Conservation (phyloP, 768 basidiomycete genomes). For the Suillus subaureus region DNA sequence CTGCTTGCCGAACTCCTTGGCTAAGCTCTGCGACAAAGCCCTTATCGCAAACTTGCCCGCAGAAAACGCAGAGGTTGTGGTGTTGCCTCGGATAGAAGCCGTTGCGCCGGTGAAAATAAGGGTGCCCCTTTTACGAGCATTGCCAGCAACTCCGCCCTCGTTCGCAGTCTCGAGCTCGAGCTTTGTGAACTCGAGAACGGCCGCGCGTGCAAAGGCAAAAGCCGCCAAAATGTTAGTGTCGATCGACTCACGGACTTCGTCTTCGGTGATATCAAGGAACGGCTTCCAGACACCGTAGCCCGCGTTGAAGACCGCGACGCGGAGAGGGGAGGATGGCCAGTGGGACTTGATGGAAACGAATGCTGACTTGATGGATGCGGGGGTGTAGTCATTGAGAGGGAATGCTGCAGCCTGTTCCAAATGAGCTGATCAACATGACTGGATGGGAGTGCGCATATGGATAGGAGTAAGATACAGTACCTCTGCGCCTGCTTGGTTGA, state of each 20-base stretch:
- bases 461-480: constrained; percentile 30
- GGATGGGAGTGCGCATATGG: not conserved
- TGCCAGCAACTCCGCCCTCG: constrained; percentile 36
- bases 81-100: constrained; percentile 64
- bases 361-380: constrained; percentile 50
- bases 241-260: constrained; percentile 53
- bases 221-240: constrained; percentile 58
- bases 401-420: constrained; percentile 54
- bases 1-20: constrained; percentile 74
- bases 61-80: constrained; percentile 60
- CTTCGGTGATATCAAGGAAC: constrained; percentile 63
- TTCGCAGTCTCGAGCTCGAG: constrained; percentile 47
- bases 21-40: constrained; percentile 68
- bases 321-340: constrained; percentile 53
- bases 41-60: constrained; percentile 65
- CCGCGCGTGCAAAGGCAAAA: constrained; percentile 65
- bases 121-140: constrained; percentile 58
- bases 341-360: constrained; percentile 48
- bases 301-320: constrained; percentile 67
- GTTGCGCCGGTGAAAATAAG: constrained; percentile 78
- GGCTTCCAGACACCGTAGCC: constrained; percentile 62
- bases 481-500: constrained; percentile 60
- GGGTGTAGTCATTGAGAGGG: constrained; percentile 51
- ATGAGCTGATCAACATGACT: not conserved
- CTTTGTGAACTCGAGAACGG: constrained; percentile 59